Evolutionary conservation across 331 rosid genomes (phyloP), one percentile per base, ranked within the genome.

Genomic region (Pyrus hybrid): DNA sequence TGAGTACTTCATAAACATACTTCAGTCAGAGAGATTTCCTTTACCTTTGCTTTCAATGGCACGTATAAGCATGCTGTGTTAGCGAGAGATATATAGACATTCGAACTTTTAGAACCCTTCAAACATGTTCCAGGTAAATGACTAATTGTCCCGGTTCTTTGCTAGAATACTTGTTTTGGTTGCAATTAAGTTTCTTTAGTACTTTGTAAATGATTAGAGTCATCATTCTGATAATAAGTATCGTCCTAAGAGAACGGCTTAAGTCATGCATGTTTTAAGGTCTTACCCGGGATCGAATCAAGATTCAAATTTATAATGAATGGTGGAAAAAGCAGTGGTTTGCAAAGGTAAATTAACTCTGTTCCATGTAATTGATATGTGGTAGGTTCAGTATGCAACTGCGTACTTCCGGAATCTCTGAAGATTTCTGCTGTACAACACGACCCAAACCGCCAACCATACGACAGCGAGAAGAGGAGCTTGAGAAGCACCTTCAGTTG

Each of bases 301-400:
- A 51, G 57, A 17, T 51, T 51, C 57, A 18, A 5, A 17, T 51
- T 16, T 51, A 3, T 51, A 6, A 51, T 17, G 21, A 51, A 17
- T 1, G 21, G 20, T 17, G 21, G 57, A 51, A 51, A 51, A 17
- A 51, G 2, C 57, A 51, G 4, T 51, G 21, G 21, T 51, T 6
- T 18, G n/a, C 28, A 32, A 66, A 66, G 28, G 8, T 13, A 49
- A 74, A 13, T 7, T 32, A 70, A 77, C 56, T 28, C 23, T 13
- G 10, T 76, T 70, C 58, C 67, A 22, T 57, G 26, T 58, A 22
- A 21, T 25, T 25, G 6, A 4, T 33, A 32, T 85, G 63, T 81
- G 86, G 56, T 53, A 92, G 99, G 99, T 77, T 95, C 98, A 70
- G 61, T 89, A 41, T 95, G 97, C 91, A 92, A 87, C 77, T 95